Base-by-base conservation (phyloP, 148 eudicot species). In the Chenopodium album region DNA sequence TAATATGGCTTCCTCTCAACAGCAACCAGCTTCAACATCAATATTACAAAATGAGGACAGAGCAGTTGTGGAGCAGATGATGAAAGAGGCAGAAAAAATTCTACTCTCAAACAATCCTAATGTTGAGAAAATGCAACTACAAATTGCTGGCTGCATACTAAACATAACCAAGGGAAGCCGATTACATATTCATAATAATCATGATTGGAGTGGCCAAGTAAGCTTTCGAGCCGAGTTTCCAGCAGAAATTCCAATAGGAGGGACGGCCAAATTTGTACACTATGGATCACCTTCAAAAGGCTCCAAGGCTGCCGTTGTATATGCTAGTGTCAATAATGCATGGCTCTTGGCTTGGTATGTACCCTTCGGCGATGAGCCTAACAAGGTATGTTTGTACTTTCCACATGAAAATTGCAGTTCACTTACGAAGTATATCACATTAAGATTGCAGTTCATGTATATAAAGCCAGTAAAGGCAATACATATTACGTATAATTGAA, bases 281-380 rank as follows among this genome's bases (percentile, higher is more conserved):
- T 47, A 48, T 48, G 76, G 76, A 47, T n/a, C 76, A 14, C 62
- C 34, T 48, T 29, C 63, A 4, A n/a, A 47, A 11, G 76, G 76
- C 17, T 74, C 76, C 62, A 74, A 74, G 76, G 76, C 76, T 14
- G 63, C 76, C 7, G 34, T 74, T 63, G 76, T 74, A 10, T 74
- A 74, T 74, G 34, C 76, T 74, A 74, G 76, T 28, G 29, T 20
- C 62, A 26, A 74, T 50, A 3, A 20, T 23, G 54, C 62, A 50
- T 74, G 76, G 76, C 76, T 74, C 76, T 47, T 74, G 20, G 76
- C 76, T 23, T 74, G 76, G 76, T 48, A 8, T 48, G 62, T 74
- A 12, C 76, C 76, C 60, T 17, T 74, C 17, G 76, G 31, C 47
- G 62, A 74, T 54, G 29, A 74, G 41, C 76, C 76, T 23, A 74